These are phyloP conservation scores for Cladophialophora yegresii DNA, from an alignment of 2,329 filamentous ascomycete species.

Conservation along the genomic window DNA sequence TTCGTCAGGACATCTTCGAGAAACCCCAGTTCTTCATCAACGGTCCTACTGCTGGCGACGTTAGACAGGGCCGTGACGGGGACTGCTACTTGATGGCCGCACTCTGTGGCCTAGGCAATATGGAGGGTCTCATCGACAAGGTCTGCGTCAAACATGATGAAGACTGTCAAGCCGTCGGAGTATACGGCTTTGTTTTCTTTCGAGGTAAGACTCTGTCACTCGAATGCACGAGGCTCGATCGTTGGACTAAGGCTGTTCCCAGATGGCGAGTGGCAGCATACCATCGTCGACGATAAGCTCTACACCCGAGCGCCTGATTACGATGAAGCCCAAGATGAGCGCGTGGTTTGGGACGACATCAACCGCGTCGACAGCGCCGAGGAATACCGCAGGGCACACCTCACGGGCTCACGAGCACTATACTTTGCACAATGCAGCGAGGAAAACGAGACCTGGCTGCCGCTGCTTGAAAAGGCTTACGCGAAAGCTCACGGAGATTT, in stretches of 20 bases:
- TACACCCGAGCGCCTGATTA: constrained; percentile 81
- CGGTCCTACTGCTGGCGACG: constrained; percentile 73
- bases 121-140: constrained; percentile 68
- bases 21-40: constrained; percentile 75
- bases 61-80: constrained; percentile 74
- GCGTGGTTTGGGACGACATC: constrained; percentile 72
- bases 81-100: constrained; percentile 88
- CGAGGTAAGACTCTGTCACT: constrained; percentile 52
- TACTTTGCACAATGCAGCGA: constrained; percentile 77
- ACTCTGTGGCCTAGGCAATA: constrained; percentile 74
- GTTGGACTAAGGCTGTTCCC: constrained; percentile 17
- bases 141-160: constrained; percentile 70
- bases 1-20: constrained; percentile 71
- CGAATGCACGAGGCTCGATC: neutral
- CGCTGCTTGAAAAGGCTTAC: constrained; percentile 78
- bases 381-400: constrained; percentile 69
- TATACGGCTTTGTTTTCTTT: constrained; percentile 84
- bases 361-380: constrained; percentile 69
- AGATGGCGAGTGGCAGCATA: constrained; percentile 89
- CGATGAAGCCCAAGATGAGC: constrained; percentile 74
- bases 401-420: constrained; percentile 73
- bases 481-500: constrained; percentile 84
- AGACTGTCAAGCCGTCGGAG: constrained; percentile 63
- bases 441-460: constrained; percentile 80
- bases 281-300: constrained; percentile 87